Evolutionary conservation across 495 filamentous ascomycete species (phyloP).

Genomic region (Penicillium riverlandense): DNA sequence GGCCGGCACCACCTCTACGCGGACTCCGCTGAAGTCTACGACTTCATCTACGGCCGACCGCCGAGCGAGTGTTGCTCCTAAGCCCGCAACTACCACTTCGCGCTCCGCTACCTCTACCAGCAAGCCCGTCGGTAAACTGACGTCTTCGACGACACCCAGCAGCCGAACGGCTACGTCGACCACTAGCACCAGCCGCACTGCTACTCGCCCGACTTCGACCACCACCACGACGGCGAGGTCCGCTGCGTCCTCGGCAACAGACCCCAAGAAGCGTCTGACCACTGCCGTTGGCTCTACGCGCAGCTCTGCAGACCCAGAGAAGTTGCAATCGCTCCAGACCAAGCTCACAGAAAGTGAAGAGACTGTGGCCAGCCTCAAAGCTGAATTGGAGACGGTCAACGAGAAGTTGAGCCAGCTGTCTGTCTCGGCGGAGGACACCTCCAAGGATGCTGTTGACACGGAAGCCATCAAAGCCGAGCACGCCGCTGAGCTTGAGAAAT

Average conservation of each 20-base stretch:
- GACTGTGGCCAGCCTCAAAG: slow-evolving; percentile 29
- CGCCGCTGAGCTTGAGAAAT: slow-evolving; percentile 28
- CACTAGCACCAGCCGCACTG: slow-evolving; percentile 12
- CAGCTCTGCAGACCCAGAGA: slow-evolving; percentile 25
- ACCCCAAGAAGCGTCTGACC: slow-evolving; percentile 31
- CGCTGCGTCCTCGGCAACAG: slow-evolving; percentile 9
- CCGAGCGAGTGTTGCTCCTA: slow-evolving; percentile 32
- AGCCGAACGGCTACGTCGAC: slow-evolving; percentile 18
- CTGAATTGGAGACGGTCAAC: slow-evolving; percentile 33
- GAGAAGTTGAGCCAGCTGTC: slow-evolving; percentile 32
- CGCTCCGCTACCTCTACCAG: slow-evolving; percentile 25
- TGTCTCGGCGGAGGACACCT: slow-evolving; percentile 16
- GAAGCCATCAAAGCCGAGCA: slow-evolving; percentile 31
- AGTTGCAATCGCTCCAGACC: slow-evolving; percentile 32
- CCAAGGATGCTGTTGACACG: slow-evolving; percentile 16
- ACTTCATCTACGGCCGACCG: slow-evolving; percentile 25
- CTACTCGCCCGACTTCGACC: slow-evolving; percentile 17
- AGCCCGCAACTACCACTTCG: slow-evolving; percentile 17
- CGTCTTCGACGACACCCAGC: slow-evolving; percentile 21
- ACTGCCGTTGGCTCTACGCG: slow-evolving; percentile 15
- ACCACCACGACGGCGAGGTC: slow-evolving; percentile 16
- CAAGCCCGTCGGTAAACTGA: slow-evolving; percentile 10
- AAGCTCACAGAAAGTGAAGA: slow-evolving; percentile 39
- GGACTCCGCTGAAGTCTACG: slow-evolving; percentile 31
- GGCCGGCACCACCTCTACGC: slow-evolving; percentile 26